phyloP scores from a whole-genome alignment of 371 early-diverging fungal species.

The Dentiscutata heterogama region DNA sequence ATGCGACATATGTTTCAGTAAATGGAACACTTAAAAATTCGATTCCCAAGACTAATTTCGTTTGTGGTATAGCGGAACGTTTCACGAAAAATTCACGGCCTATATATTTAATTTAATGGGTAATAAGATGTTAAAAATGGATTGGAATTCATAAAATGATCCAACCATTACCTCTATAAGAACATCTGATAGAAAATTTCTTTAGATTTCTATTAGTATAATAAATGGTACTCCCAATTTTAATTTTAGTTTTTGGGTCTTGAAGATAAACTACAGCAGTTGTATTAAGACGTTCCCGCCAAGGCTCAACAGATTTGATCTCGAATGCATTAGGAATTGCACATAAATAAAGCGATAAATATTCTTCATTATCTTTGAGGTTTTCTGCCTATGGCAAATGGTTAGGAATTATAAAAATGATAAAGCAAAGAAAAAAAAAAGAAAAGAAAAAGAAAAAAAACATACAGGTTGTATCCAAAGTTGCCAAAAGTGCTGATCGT shows the following conservation, averaged over 20 bases:
- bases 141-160: neutral
- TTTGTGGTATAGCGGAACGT: neutral
- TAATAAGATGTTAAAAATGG: neutral
- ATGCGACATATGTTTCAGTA: neutral
- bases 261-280: constrained; percentile 5
- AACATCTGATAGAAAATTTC: constrained; percentile 22
- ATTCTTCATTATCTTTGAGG: constrained; percentile 2
- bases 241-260: neutral
- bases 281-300: constrained; percentile 14
- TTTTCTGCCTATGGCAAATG: neutral
- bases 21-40: constrained; percentile 21
- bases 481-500: constrained; percentile 28
- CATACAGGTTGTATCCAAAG: constrained; percentile 24
- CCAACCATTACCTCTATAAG: neutral
- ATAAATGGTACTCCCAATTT: constrained; percentile 16
- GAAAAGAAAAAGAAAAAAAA: neutral
- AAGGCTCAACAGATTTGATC: constrained; percentile 4
- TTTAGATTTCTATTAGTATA: constrained; percentile 12
- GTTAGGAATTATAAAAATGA: neutral
- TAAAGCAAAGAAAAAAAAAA: neutral
- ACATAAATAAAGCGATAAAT: constrained; percentile 19
- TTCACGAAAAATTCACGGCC: constrained; percentile 7
- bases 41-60: neutral
- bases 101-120: neutral
- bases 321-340: constrained; percentile 12